These are phyloP conservation scores for Solanum peruvianum DNA, from an alignment of 257 asterid species.

Conservation along the genomic window DNA sequence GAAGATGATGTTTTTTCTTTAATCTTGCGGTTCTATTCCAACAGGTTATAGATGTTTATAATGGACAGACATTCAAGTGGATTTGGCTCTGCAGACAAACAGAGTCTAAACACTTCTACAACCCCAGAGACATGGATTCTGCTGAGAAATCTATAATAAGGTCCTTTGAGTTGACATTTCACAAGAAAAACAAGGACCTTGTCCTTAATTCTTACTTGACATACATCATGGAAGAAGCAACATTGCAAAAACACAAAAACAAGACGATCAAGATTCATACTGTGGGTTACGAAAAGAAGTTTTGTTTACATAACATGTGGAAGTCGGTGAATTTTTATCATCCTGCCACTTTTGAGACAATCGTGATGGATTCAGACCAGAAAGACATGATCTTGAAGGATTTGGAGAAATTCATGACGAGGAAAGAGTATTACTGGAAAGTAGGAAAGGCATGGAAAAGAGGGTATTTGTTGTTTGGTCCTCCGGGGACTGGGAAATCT, in stretches of 20 bases:
- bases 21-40: no score
- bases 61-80: no score
- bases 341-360: conserved; percentile 18
- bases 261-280: conserved; percentile 4
- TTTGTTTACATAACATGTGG: background rate
- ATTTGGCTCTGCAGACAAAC: no score
- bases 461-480: conserved; percentile 13
- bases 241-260: background rate
- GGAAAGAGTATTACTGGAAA: conserved; percentile 9
- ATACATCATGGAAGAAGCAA: conserved; percentile 1
- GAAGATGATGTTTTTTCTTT: no score
- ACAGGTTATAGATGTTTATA: no score
- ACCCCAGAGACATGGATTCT: no score
- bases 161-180: background rate
- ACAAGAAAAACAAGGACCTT: background rate
- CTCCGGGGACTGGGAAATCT: no score
- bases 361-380: conserved; percentile 8
- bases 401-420: conserved; percentile 4
- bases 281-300: background rate
- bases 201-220: conserved; percentile 7
- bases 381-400: conserved; percentile 8
- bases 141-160: no score
- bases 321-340: conserved; percentile 9
- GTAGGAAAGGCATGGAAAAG: conserved; percentile 28
- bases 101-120: no score